Conservation (phyloP, 805 yeast genomes). For the Zygosaccharomyces pseudorouxii region DNA sequence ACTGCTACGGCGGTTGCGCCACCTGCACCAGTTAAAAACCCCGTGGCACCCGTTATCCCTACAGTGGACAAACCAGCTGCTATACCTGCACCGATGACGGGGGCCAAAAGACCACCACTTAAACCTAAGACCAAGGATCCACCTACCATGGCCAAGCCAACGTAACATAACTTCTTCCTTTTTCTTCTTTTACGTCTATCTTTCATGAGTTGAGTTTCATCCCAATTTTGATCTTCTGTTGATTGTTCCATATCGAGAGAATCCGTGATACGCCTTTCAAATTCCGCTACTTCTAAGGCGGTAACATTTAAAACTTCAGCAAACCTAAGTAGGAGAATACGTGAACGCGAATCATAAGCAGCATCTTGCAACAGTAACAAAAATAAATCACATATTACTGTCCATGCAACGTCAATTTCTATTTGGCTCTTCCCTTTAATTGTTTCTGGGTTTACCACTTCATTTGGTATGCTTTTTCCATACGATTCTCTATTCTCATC, state of each 20-base stretch:
- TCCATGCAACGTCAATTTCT: conserved; percentile 85
- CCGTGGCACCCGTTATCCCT: conserved; percentile 90
- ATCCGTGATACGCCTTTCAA: conserved; percentile 86
- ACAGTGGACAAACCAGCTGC: conserved; percentile 96
- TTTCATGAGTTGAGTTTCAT: conserved; percentile 63
- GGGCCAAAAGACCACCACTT: conserved; percentile 93
- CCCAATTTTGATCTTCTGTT: conserved; percentile 66
- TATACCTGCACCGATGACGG: conserved; percentile 96
- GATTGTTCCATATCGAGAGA: conserved; percentile 84
- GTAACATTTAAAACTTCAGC: conserved; percentile 57
- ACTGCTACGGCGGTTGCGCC: conserved; percentile 94
- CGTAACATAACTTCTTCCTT: conserved; percentile 69
- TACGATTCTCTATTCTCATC: neutral
- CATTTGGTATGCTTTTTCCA: conserved; percentile 2
- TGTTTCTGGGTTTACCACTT: conserved; percentile 33
- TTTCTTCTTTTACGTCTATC: conserved; percentile 63
- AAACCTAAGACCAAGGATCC: conserved; percentile 92
- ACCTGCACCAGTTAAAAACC: conserved; percentile 92
- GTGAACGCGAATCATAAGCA: conserved; percentile 81
- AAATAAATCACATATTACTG: conserved; percentile 86
- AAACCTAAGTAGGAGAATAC: conserved; percentile 68
- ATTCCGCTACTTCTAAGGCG: conserved; percentile 72
- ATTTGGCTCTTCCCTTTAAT: conserved; percentile 37
- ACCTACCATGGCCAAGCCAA: conserved; percentile 93
- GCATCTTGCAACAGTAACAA: conserved; percentile 76